These are phyloP conservation scores for Nyssa sinensis DNA, from an alignment of 148 eudicot species.

Conservation along the genomic window DNA sequence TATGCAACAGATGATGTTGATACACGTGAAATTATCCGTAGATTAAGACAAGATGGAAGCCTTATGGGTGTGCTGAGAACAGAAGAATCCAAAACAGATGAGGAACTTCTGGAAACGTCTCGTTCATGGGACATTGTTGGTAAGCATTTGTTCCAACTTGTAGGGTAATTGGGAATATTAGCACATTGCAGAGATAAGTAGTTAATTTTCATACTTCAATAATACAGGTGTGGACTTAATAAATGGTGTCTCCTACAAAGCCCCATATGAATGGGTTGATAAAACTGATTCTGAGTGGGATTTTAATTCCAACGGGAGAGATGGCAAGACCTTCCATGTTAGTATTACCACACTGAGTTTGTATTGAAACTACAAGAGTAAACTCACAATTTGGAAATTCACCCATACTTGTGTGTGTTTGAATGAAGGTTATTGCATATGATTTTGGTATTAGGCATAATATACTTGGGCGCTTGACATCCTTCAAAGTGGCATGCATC, in stretches of 20 bases:
- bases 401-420: background rate
- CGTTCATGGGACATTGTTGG: conserved; percentile 94
- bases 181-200: background rate
- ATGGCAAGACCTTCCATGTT: conserved; percentile 59
- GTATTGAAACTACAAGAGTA: background rate
- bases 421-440: conserved; percentile 80
- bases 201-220: conserved; percentile 7
- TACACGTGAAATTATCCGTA: conserved; percentile 92
- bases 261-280: conserved; percentile 86
- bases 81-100: conserved; percentile 76
- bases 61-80: conserved; percentile 95
- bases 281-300: conserved; percentile 77
- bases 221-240: conserved; percentile 86
- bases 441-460: conserved; percentile 94
- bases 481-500: conserved; percentile 97
- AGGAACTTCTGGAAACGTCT: conserved; percentile 79
- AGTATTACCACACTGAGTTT: conserved; percentile 24
- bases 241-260: conserved; percentile 72
- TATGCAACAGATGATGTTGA: conserved; percentile 82
- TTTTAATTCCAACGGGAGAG: conserved; percentile 43
- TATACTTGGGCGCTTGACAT: conserved; percentile 86
- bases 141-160: conserved; percentile 21
- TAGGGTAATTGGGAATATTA: background rate
- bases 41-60: conserved; percentile 96
- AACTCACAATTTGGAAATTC: background rate